Evolutionary conservation across 2,329 filamentous ascomycete genomes (phyloP).

Genomic region (Gliomastix tumulicola): DNA sequence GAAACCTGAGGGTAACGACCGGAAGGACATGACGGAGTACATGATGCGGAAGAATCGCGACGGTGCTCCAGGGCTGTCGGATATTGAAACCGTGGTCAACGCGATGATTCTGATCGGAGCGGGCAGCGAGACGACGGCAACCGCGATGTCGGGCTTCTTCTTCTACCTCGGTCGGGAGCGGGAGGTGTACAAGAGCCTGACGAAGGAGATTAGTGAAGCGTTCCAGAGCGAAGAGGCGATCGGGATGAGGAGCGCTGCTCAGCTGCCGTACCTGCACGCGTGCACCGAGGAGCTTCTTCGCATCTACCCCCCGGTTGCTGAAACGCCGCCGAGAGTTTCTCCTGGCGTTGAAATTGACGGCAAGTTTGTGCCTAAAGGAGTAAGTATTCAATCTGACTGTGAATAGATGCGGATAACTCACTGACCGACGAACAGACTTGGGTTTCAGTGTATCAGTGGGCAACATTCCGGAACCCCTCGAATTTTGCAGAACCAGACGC

Average conservation of each 20-base stretch:
- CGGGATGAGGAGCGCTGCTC: constrained; percentile 17
- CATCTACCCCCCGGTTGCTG: constrained; percentile 7
- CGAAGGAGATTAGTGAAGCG: neutral
- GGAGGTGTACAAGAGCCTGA: neutral
- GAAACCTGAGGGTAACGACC: neutral
- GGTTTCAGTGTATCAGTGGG: constrained; percentile 26
- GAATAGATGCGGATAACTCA: too few relatives aligned
- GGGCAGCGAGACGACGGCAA: constrained; percentile 1
- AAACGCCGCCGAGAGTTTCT: neutral
- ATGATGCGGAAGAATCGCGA: neutral
- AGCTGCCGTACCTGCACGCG: constrained; percentile 28
- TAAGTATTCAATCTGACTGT: constrained; percentile 13
- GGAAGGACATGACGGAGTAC: neutral
- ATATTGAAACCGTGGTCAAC: constrained; percentile 1
- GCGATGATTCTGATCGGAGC: neutral
- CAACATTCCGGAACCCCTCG: constrained; percentile 19
- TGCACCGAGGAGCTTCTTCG: constrained; percentile 23
- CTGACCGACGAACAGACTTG: constrained; percentile 9
- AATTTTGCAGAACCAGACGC: constrained; percentile 21
- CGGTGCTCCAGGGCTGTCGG: neutral
- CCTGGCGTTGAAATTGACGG: constrained; percentile 17
- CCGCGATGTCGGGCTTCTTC: neutral
- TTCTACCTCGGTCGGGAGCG: neutral
- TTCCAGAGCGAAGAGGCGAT: constrained; percentile 16
- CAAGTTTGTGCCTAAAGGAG: constrained; percentile 18